Base-by-base conservation (phyloP, 2,329 filamentous ascomycete genomes). In the Neurospora crassa region DNA sequence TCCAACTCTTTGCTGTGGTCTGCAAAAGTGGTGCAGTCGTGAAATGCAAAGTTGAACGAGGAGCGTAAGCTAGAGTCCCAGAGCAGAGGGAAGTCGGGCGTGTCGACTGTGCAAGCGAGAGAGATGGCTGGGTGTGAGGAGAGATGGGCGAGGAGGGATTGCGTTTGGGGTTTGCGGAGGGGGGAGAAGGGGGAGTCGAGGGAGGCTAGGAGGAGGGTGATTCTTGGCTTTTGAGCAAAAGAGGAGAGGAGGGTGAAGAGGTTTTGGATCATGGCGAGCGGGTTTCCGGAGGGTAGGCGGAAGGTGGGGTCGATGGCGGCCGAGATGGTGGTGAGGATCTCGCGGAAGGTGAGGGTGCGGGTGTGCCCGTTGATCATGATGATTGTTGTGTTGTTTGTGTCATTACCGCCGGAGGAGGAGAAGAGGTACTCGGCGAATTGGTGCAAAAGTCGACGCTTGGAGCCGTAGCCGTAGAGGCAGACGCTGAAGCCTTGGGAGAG, bases 381-480 rank as follows among this genome's bases (percentile, higher is more conserved):
- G 74, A 97, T 93, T 68, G 86, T 93, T 68, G 86, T 89, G 6
- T 87, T 80, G 53, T 80, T 75, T 8, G 80, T 79, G 14, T 81
- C 78, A 16, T 24, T 34, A 1, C 29, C 79, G 29, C 29, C 79
- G 24, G 24, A 24, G 80, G 69, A 85, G 80, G 74, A 71, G 77
- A 92, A 88, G 16, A 92, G 78, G 79, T 92, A 88, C 71, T 88
- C 87, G 0, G 93, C 94, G 79, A 97, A 96, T 63, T 87, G 85
- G 72, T 90, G 88, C 11, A 95, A 84, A 0, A 98, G 86, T 3
- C 84, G 82, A 42, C 92, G 87, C 81, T 99, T 99, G 2, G 94
- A 97, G 0, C 96, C 96, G 79, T 93, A 97, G 40, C 96, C 96
- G 79, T 96, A 97, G 0, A 97, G 82, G 78, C 96, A 97, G 69